These are phyloP conservation scores for Sarcomyxa edulis DNA, from an alignment of 768 basidiomycete species.

Conservation along the genomic window DNA sequence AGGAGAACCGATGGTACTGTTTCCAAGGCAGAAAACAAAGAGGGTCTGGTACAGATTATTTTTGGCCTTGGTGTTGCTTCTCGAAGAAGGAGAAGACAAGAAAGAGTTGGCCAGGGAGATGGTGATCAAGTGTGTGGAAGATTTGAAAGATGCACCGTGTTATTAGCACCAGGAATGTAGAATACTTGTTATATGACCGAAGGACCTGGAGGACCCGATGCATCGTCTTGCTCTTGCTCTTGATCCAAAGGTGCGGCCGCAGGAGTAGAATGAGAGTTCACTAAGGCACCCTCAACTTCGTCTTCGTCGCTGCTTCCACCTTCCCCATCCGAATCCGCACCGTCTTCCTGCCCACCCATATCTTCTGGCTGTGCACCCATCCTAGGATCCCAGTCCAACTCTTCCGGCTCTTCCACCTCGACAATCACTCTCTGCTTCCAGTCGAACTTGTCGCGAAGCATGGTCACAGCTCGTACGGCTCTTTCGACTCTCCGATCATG, in stretches of 20 bases:
- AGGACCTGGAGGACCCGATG: background rate
- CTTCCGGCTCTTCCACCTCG: slow-evolving; percentile 75
- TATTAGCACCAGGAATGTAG: slow-evolving; percentile 31
- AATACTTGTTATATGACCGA: too few species aligned
- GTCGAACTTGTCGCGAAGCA: slow-evolving; percentile 76
- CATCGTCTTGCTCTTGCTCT: slow-evolving; percentile 4
- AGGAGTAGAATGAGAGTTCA: slow-evolving; percentile 2
- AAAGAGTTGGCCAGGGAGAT: slow-evolving; percentile 36
- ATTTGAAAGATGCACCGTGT: slow-evolving; percentile 46
- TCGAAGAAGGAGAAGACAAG: slow-evolving; percentile 11
- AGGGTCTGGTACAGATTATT: slow-evolving; percentile 73
- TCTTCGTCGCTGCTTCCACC: slow-evolving; percentile 15
- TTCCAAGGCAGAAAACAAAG: slow-evolving; percentile 70
- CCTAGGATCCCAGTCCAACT: slow-evolving; percentile 66
- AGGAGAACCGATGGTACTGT: slow-evolving; percentile 44
- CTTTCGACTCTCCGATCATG: slow-evolving; percentile 76
- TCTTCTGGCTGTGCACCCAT: slow-evolving; percentile 16
- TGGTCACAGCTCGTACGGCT: slow-evolving; percentile 71
- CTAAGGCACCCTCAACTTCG: slow-evolving; percentile 12
- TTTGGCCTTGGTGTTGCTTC: slow-evolving; percentile 48
- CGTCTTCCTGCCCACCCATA: slow-evolving; percentile 10
- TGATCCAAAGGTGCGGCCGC: background rate
- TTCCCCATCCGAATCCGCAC: slow-evolving; percentile 9
- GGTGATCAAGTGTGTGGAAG: slow-evolving; percentile 30
- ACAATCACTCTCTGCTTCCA: slow-evolving; percentile 81